phyloP scores from a whole-genome alignment of 1,139 yeast genomes.

The Blastobotrys serpentis region DNA sequence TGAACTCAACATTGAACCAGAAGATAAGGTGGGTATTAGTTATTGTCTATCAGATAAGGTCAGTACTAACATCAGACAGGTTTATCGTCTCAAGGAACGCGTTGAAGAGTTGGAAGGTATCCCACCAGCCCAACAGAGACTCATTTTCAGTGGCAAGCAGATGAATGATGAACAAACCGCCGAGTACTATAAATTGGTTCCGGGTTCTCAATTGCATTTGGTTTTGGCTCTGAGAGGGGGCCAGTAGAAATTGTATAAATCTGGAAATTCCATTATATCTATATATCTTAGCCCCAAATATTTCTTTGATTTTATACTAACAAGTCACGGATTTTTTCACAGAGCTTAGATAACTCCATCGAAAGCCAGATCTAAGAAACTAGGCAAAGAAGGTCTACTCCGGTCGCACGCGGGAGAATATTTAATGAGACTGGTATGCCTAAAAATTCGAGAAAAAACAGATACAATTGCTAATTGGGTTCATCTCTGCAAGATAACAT shows the following conservation, averaged over 20 bases:
- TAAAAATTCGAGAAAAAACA: too few relatives aligned
- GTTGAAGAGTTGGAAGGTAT: slow-evolving; percentile 97
- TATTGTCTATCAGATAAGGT: slow-evolving; percentile 13
- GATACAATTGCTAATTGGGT: too few relatives aligned
- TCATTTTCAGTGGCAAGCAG: slow-evolving; percentile 89
- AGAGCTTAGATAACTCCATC: too few relatives aligned
- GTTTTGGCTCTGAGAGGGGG: slow-evolving; percentile 93
- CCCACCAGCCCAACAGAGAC: slow-evolving; percentile 93
- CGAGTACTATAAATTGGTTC: slow-evolving; percentile 51
- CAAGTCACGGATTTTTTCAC: too few relatives aligned
- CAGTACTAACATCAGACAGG: slow-evolving; percentile 37
- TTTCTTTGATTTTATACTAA: too few relatives aligned
- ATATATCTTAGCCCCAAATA: too few relatives aligned
- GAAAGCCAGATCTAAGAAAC: too few relatives aligned
- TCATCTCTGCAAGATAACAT: too few relatives aligned
- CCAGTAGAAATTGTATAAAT: slow-evolving; percentile 16
- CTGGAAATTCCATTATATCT: not conserved
- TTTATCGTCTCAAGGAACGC: slow-evolving; percentile 82
- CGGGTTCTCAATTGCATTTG: slow-evolving; percentile 80
- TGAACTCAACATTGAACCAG: slow-evolving; percentile 73
- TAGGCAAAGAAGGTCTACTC: too few relatives aligned
- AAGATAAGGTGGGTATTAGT: slow-evolving; percentile 53
- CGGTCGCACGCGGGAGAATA: too few relatives aligned
- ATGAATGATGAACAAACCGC: slow-evolving; percentile 44
- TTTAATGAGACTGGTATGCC: too few relatives aligned